These are phyloP conservation scores for Forsythia suspensa DNA, from an alignment of 257 asterid species.

Conservation along the genomic window DNA sequence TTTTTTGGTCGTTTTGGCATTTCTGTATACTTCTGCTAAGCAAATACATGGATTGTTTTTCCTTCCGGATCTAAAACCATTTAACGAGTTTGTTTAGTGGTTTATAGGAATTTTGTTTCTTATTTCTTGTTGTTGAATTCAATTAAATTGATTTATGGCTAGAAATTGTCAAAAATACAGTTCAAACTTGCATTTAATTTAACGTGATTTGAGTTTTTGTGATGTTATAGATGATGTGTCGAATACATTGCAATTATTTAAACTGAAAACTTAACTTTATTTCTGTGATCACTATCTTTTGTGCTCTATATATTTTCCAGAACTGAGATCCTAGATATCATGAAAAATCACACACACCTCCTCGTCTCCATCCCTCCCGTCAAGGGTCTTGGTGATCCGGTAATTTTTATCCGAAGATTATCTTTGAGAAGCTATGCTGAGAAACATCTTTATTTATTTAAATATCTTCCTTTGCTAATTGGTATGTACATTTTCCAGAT, in stretches of 20 bases:
- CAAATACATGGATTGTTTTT: background rate
- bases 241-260: background rate
- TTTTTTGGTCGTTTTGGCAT: background rate
- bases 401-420: constrained; percentile 24
- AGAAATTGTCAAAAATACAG: background rate
- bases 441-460: background rate
- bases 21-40: background rate
- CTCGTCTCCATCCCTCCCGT: constrained; percentile 75
- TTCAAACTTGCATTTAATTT: background rate
- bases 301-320: constrained; percentile 40
- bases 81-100: background rate
- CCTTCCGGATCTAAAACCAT: no score
- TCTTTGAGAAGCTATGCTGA: background rate
- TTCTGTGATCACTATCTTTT: background rate
- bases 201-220: background rate
- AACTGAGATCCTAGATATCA: constrained; percentile 59
- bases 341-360: constrained; percentile 68
- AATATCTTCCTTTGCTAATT: constrained; percentile 20
- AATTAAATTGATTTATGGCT: background rate
- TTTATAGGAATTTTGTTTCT: background rate
- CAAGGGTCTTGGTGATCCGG: constrained; percentile 75
- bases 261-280: background rate
- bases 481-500: constrained; percentile 39
- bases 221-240: background rate
- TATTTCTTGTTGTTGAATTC: background rate